These are phyloP conservation scores for Cladophialophora immunda DNA, from an alignment of 2,329 filamentous ascomycete species.

Conservation along the genomic window DNA sequence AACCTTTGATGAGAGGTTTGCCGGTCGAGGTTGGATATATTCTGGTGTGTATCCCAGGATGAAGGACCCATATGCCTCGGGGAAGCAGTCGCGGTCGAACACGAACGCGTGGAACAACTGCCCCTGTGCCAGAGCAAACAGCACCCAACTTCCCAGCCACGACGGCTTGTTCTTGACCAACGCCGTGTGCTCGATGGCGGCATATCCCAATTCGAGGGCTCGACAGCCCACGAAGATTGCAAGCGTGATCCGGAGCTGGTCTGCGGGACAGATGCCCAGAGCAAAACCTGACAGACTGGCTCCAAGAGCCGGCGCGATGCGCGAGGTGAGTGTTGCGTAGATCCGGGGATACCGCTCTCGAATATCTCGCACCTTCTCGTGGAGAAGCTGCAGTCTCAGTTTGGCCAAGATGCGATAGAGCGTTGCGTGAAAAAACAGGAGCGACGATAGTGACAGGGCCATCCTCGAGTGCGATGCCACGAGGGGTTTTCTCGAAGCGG, in stretches of 20 bases:
- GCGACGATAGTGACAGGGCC: slow-evolving; percentile 82
- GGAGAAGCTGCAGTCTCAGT: slow-evolving; percentile 79
- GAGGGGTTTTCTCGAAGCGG: slow-evolving; percentile 50
- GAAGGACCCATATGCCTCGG: slow-evolving; percentile 69
- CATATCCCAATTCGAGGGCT: slow-evolving; percentile 86
- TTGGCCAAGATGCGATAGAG: slow-evolving; percentile 89
- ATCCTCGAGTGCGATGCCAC: slow-evolving; percentile 73
- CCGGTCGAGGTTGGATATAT: slow-evolving; percentile 79
- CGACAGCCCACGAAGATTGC: slow-evolving; percentile 84
- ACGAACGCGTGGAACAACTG: slow-evolving; percentile 79
- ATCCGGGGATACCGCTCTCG: slow-evolving; percentile 81
- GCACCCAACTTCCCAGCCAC: slow-evolving; percentile 86
- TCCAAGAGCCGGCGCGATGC: slow-evolving; percentile 86
- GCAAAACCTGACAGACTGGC: slow-evolving; percentile 86
- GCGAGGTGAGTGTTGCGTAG: slow-evolving; percentile 77
- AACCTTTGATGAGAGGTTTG: slow-evolving; percentile 70
- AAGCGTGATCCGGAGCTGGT: slow-evolving; percentile 77
- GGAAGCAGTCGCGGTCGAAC: slow-evolving; percentile 79
- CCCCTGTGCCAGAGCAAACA: slow-evolving; percentile 78
- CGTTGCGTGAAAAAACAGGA: slow-evolving; percentile 86
- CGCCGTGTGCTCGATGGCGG: slow-evolving; percentile 78
- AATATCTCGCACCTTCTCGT: slow-evolving; percentile 82
- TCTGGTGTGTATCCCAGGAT: slow-evolving; percentile 75
- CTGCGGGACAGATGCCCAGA: slow-evolving; percentile 76
- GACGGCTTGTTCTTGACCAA: slow-evolving; percentile 73